Evolutionary conservation across 371 early-diverging fungal species (phyloP).

Genomic region (Sporodiniella umbellata): DNA sequence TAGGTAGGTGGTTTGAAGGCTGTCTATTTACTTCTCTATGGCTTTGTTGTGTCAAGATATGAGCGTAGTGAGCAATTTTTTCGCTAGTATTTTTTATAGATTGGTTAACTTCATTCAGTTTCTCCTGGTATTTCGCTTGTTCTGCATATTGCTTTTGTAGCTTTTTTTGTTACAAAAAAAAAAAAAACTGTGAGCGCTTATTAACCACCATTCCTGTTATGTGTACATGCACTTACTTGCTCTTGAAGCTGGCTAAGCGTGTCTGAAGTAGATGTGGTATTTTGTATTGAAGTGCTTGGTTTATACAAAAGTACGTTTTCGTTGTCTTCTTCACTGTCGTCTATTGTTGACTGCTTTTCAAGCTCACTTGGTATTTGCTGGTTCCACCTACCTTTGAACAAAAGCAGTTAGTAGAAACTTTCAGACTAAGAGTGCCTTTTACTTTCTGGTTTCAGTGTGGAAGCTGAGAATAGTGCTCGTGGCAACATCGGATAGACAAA

Average conservation of each 20-base stretch:
- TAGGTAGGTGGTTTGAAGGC: not conserved
- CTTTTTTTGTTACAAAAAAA: too few species aligned
- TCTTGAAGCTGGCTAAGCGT: slow-evolving; percentile 4
- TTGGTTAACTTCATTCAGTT: slow-evolving; percentile 9
- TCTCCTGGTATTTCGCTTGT: slow-evolving; percentile 13
- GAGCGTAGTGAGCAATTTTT: slow-evolving; percentile 10
- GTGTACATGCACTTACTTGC: too few species aligned
- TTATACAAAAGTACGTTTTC: not conserved
- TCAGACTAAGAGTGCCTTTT: too few species aligned
- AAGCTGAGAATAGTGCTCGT: slow-evolving; percentile 19
- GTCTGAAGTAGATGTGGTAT: not conserved
- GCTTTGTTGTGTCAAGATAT: slow-evolving; percentile 1
- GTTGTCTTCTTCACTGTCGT: not conserved
- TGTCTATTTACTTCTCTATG: not conserved
- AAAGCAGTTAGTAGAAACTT: too few species aligned
- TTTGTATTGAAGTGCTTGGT: not conserved
- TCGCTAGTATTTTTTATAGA: slow-evolving; percentile 10
- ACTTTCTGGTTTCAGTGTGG: slow-evolving; percentile 18
- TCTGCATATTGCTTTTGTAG: not conserved
- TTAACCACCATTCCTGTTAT: too few species aligned
- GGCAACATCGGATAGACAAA: too few species aligned
- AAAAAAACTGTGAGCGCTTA: too few species aligned
- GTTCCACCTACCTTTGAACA: not conserved
- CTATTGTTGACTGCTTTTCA: too few species aligned
- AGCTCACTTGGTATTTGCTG: not conserved